Percentiles rank a stretch among this genome's conserved stretches.
Evolutionary conservation across 257 asterid genomes (phyloP).

Genomic region (Petunia secreta): DNA sequence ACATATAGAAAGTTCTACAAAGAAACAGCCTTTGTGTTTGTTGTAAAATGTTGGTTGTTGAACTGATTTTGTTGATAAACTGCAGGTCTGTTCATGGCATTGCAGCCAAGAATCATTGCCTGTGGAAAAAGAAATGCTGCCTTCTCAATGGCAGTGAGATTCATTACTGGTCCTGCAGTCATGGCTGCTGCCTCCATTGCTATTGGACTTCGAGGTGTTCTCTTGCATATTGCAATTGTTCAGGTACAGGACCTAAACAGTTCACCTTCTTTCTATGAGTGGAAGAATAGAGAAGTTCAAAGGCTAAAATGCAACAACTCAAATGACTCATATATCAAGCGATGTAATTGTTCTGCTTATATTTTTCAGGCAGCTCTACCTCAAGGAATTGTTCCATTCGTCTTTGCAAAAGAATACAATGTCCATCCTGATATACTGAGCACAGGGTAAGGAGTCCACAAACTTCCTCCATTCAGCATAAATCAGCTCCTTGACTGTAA

Average conservation of each 20-base stretch:
- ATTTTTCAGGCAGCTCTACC: constrained; percentile 69
- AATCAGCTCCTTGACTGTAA: neutral
- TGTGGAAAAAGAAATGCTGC: constrained; percentile 67
- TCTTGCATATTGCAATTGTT: constrained; percentile 66
- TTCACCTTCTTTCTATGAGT: neutral
- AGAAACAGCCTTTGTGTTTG: neutral
- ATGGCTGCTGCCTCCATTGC: constrained; percentile 79
- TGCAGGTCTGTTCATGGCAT: constrained; percentile 73
- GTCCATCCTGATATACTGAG: constrained; percentile 75
- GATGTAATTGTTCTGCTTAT: neutral
- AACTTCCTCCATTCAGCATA: neutral
- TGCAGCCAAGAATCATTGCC: constrained; percentile 69
- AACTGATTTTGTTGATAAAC: neutral
- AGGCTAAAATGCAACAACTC: neutral
- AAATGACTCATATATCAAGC: neutral
- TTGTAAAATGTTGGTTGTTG: neutral
- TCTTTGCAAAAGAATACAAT: constrained; percentile 70
- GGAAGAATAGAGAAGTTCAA: neutral
- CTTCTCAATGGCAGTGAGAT: constrained; percentile 65
- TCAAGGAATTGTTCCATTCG: constrained; percentile 75
- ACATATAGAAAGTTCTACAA: neutral
- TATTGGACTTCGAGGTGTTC: constrained; percentile 64
- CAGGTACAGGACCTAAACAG: constrained; percentile 44
- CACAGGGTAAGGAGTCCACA: constrained; percentile 57
- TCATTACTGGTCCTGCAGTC: constrained; percentile 67